Evolutionary conservation across 257 asterid genomes (phyloP).

Genomic region (Nyctanthes arbortristis): DNA sequence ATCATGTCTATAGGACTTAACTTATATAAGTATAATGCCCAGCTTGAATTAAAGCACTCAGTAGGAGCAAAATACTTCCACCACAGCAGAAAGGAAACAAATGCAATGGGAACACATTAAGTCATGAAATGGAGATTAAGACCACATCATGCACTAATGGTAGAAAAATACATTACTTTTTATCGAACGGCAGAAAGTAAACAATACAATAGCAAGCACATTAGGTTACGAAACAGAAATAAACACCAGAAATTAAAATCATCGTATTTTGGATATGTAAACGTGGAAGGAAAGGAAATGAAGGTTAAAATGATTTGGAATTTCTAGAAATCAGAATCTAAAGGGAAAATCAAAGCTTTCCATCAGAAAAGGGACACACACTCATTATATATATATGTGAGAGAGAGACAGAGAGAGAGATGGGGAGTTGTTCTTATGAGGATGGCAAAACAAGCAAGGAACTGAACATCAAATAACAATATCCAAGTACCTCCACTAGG

Average conservation of each 20-base stretch:
- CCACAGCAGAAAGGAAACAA: not conserved
- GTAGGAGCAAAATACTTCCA: not conserved
- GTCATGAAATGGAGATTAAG: too few species aligned
- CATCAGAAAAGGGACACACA: not conserved
- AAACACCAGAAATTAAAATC: not conserved
- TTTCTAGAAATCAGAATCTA: not conserved
- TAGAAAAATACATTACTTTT: too few species aligned
- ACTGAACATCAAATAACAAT: conserved; percentile 3
- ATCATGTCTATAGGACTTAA: not conserved
- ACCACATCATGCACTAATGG: too few species aligned
- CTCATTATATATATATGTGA: too few species aligned
- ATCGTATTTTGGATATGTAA: not conserved
- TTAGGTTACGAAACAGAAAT: not conserved
- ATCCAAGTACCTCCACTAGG: conserved; percentile 43
- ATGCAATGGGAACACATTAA: not conserved
- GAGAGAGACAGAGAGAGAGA: not conserved
- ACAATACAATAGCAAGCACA: not conserved
- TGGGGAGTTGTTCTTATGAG: not conserved
- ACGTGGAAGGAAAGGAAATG: not conserved
- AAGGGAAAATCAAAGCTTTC: not conserved
- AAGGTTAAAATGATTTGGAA: not conserved
- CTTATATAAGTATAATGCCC: not conserved
- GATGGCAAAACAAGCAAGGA: not conserved
- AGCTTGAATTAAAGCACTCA: not conserved
- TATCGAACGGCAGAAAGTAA: not conserved